phyloP scores from a whole-genome alignment of 495 filamentous ascomycete genomes.

The Neurospora terricola region DNA sequence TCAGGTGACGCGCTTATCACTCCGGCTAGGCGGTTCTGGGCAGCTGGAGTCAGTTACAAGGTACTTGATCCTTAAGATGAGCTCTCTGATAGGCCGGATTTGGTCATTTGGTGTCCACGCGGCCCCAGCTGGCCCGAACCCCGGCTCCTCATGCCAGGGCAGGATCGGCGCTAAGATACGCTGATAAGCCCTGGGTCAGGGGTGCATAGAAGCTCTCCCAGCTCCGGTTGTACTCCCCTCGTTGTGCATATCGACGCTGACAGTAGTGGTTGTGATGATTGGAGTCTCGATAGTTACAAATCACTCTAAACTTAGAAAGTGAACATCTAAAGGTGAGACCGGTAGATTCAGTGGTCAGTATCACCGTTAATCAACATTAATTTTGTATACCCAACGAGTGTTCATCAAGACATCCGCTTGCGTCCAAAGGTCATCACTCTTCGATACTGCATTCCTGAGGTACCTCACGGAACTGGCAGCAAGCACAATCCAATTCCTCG shows the following conservation, averaged over 20 bases:
- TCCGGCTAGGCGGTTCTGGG: background rate
- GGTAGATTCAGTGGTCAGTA: fast-evolving
- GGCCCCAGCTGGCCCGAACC: background rate
- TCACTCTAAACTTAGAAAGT: background rate
- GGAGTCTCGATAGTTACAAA: background rate
- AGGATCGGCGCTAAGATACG: background rate
- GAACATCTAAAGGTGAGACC: background rate
- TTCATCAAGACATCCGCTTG: background rate
- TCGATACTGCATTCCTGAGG: background rate
- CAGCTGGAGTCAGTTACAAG: background rate
- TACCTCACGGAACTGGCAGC: background rate
- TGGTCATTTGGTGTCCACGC: background rate
- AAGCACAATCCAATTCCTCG: background rate
- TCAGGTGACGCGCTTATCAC: background rate
- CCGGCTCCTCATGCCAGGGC: background rate
- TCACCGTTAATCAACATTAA: background rate
- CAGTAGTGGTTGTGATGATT: background rate
- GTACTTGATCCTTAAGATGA: background rate
- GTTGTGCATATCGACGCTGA: background rate
- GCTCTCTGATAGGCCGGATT: background rate
- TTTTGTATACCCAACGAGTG: background rate
- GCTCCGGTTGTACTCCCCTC: background rate
- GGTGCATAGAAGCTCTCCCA: background rate
- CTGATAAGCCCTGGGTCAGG: background rate
- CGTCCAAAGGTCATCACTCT: background rate